These are phyloP conservation scores for Nymphaea thermarum DNA, from an alignment of 164 flowering plant genomes.

Conservation along the genomic window DNA sequence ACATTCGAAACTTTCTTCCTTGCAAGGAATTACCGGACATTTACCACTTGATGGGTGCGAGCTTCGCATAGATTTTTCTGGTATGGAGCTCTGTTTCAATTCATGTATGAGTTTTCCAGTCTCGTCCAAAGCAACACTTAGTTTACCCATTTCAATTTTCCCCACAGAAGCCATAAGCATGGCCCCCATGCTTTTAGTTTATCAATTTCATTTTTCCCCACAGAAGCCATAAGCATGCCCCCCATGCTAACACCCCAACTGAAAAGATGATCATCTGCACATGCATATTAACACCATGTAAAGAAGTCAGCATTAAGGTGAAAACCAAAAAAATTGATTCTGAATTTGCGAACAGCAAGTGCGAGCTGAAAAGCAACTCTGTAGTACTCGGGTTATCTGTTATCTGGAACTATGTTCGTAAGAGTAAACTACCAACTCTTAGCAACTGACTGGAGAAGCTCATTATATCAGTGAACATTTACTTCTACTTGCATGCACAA, in stretches of 20 bases:
- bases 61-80: constrained; percentile 30
- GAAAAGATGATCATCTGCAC: constrained; percentile 9
- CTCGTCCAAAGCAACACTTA: constrained; percentile 42
- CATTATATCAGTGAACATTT: too few relatives aligned
- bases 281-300: not conserved
- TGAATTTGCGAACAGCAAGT: too few relatives aligned
- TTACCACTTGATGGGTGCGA: constrained; percentile 9
- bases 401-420: too few relatives aligned
- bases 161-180: constrained; percentile 73
- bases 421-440: too few relatives aligned
- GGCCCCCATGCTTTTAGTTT: constrained; percentile 52
- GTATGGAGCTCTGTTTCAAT: constrained; percentile 32
- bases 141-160: constrained; percentile 48
- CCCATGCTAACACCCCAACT: constrained; percentile 60
- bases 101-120: constrained; percentile 43
- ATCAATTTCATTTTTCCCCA: constrained; percentile 60
- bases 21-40: constrained; percentile 1
- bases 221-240: constrained; percentile 61
- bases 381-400: too few relatives aligned
- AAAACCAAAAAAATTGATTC: too few relatives aligned
- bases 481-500: too few relatives aligned
- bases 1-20: not conserved
- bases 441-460: too few relatives aligned
- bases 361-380: too few relatives aligned
- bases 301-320: too few relatives aligned